Evolutionary conservation across 2,329 filamentous ascomycete genomes (phyloP).

Genomic region (Apiospora marii): DNA sequence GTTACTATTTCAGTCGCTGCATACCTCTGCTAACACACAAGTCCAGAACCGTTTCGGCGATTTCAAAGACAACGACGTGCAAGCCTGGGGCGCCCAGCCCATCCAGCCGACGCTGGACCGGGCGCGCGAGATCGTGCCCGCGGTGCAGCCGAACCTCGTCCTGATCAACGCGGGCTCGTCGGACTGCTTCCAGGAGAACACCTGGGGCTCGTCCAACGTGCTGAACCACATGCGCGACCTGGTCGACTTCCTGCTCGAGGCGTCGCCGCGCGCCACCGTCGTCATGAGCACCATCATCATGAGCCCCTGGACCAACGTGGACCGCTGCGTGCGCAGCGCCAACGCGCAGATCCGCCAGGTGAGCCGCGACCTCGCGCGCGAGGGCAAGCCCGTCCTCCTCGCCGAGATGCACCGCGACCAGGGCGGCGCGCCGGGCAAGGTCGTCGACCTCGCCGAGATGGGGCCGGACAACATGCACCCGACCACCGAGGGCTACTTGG

Average conservation of each 20-base stretch:
- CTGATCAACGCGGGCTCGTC: constrained; percentile 39
- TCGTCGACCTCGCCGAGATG: constrained; percentile 35
- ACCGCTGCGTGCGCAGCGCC: constrained; percentile 36
- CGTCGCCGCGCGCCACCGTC: constrained; percentile 34
- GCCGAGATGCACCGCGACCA: constrained; percentile 41
- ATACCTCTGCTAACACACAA: neutral
- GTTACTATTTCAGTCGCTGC: neutral
- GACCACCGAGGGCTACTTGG: constrained; percentile 39
- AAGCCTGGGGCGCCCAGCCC: constrained; percentile 36
- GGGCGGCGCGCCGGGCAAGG: constrained; percentile 34
- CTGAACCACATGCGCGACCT: constrained; percentile 35
- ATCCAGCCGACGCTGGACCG: constrained; percentile 35
- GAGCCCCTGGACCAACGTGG: constrained; percentile 34
- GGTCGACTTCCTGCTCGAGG: constrained; percentile 34
- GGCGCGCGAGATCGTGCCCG: constrained; percentile 36
- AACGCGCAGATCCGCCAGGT: constrained; percentile 40
- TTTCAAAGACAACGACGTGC: constrained; percentile 40
- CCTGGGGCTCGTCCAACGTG: constrained; percentile 31
- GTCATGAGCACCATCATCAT: constrained; percentile 39
- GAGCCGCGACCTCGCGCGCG: constrained; percentile 34
- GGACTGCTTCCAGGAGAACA: constrained; percentile 39
- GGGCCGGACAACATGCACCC: constrained; percentile 37
- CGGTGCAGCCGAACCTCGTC: constrained; percentile 38
- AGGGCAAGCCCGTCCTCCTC: constrained; percentile 34
- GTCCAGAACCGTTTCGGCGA: constrained; percentile 39